A percentile compares a stretch with the other conserved stretches of the same genome.
These are phyloP conservation scores for Elsinoe arachidis DNA, from an alignment of 2,329 filamentous ascomycete species.

Conservation along the genomic window DNA sequence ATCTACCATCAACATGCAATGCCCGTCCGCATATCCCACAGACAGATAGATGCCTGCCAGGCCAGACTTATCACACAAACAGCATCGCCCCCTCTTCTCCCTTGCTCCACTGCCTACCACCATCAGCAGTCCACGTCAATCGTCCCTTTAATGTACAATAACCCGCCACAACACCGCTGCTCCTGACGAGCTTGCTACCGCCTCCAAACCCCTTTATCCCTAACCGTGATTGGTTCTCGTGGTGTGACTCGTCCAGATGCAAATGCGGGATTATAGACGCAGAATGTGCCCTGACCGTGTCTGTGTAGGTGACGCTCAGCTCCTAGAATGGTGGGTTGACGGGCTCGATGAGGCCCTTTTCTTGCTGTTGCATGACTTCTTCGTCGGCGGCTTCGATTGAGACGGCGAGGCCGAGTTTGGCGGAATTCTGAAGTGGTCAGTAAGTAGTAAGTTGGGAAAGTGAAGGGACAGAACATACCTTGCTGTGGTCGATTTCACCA, in stretches of 20 bases:
- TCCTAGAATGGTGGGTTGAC: slow-evolving; percentile 43
- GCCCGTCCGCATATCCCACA: background rate
- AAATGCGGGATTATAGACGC: background rate
- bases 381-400: slow-evolving; percentile 80
- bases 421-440: slow-evolving; percentile 60
- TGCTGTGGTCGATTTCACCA: slow-evolving; percentile 90
- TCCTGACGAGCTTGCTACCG: background rate
- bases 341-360: slow-evolving; percentile 41
- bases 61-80: background rate
- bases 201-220: slow-evolving; percentile 4
- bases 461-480: slow-evolving; percentile 46
- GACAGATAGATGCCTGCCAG: background rate
- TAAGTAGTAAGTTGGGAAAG: background rate
- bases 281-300: background rate
- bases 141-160: slow-evolving; percentile 12
- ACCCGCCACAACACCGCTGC: background rate
- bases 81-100: slow-evolving; percentile 9
- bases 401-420: slow-evolving; percentile 89
- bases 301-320: slow-evolving; percentile 6
- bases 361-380: slow-evolving; percentile 79
- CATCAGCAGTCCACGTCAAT: background rate
- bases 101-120: background rate
- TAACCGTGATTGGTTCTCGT: background rate
- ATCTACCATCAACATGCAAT: background rate
- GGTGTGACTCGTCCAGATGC: slow-evolving; percentile 7